A percentile compares a stretch with the other conserved stretches of the same genome.
Conservation (phyloP, 164 flowering plant genomes). For the Macadamia integrifolia region DNA sequence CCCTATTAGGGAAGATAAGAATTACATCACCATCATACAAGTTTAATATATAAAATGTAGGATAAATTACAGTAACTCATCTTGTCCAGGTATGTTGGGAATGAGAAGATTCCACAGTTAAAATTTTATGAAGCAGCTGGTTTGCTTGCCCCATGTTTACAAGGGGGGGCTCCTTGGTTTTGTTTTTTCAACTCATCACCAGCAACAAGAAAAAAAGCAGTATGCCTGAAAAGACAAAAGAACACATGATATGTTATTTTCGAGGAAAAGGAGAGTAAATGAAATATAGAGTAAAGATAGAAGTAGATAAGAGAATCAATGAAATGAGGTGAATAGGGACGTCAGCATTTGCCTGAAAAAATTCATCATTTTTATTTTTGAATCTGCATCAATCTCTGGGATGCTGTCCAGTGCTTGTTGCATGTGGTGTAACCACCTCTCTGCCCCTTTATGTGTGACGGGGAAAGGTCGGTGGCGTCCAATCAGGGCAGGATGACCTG, state of each 20-base stretch:
- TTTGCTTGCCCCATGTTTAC: slow-evolving; percentile 46
- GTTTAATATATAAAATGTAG: too few relatives aligned
- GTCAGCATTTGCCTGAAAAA: slow-evolving; percentile 56
- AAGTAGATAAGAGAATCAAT: too few relatives aligned
- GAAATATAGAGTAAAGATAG: too few relatives aligned
- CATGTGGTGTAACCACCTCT: slow-evolving; percentile 93
- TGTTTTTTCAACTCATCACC: slow-evolving; percentile 81
- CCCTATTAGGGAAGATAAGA: not conserved
- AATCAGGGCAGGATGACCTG: slow-evolving; percentile 94
- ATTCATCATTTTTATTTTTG: slow-evolving; percentile 80
- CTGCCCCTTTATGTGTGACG: slow-evolving; percentile 84
- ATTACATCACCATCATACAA: too few relatives aligned
- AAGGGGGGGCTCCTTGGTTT: slow-evolving; percentile 32
- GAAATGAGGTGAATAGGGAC: too few relatives aligned
- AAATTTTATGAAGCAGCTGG: slow-evolving; percentile 23
- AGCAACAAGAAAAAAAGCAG: slow-evolving; percentile 95
- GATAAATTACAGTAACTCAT: slow-evolving; percentile 1
- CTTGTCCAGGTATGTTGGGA: not conserved
- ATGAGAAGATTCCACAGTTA: not conserved
- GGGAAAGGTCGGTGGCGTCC: slow-evolving; percentile 92
- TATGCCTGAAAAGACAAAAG: slow-evolving; percentile 51
- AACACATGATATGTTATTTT: too few relatives aligned
- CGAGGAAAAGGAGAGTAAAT: too few relatives aligned
- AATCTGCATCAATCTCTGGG: slow-evolving; percentile 64
- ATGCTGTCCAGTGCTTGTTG: slow-evolving; percentile 58